Percentiles rank a stretch among this genome's conserved stretches.
Evolutionary conservation across 2,329 filamentous ascomycete genomes (phyloP).

Genomic region (Nothophoma quercina): DNA sequence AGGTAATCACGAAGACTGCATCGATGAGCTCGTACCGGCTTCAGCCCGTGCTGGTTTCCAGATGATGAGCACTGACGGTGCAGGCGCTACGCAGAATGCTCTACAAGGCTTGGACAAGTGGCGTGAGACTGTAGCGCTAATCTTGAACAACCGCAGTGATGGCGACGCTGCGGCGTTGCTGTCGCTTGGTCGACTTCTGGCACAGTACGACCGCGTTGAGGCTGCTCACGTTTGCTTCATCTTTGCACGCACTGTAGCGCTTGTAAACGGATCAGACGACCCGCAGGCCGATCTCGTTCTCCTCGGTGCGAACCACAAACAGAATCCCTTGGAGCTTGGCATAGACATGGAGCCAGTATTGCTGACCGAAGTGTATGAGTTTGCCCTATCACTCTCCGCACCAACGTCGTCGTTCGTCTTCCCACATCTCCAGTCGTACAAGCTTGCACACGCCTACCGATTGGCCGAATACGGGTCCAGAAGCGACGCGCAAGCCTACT

Average conservation of each 20-base stretch:
- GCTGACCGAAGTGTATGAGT: slow-evolving; percentile 96
- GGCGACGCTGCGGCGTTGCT: slow-evolving; percentile 80
- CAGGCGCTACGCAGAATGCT: slow-evolving; percentile 71
- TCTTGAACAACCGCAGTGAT: slow-evolving; percentile 85
- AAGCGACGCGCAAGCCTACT: slow-evolving; percentile 88
- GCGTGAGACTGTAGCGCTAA: slow-evolving; percentile 85
- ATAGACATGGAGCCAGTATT: slow-evolving; percentile 86
- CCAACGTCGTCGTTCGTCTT: slow-evolving; percentile 62
- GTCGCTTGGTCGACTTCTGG: slow-evolving; percentile 81
- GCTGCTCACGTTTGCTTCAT: slow-evolving; percentile 95
- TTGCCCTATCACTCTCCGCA: slow-evolving; percentile 76
- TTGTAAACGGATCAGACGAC: slow-evolving; percentile 87
- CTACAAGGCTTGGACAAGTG: slow-evolving; percentile 90
- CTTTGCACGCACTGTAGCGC: slow-evolving; percentile 74
- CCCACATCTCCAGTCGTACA: slow-evolving; percentile 89
- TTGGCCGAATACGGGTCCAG: slow-evolving; percentile 85
- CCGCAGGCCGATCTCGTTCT: slow-evolving; percentile 79
- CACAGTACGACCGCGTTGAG: slow-evolving; percentile 85
- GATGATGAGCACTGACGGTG: slow-evolving; percentile 75
- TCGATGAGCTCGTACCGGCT: slow-evolving; percentile 92
- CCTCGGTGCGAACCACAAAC: slow-evolving; percentile 82
- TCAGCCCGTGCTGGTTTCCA: slow-evolving; percentile 92
- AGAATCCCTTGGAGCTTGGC: slow-evolving; percentile 73
- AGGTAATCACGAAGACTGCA: slow-evolving; percentile 91
- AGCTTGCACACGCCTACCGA: slow-evolving; percentile 83